These are phyloP conservation scores for Fusarium albidum DNA, from an alignment of 2,329 filamentous ascomycete species.

Conservation along the genomic window DNA sequence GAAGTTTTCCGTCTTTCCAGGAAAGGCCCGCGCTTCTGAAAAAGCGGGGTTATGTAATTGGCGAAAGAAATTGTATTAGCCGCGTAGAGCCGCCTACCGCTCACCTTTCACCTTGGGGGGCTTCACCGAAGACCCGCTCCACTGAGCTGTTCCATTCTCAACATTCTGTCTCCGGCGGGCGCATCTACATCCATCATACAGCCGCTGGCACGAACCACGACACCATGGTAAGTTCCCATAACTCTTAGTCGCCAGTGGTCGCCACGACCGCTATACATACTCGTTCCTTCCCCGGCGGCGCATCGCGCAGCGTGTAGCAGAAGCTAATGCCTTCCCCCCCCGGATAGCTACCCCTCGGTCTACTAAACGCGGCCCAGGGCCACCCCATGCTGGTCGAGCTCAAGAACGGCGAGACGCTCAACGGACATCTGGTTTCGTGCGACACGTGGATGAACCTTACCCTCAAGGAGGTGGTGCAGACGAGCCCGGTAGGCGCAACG, in stretches of 20 bases:
- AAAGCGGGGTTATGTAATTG: slow-evolving; percentile 40
- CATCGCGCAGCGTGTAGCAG: slow-evolving; percentile 7
- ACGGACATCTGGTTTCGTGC: slow-evolving; percentile 94
- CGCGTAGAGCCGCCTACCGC: slow-evolving; percentile 16
- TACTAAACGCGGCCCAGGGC: slow-evolving; percentile 95
- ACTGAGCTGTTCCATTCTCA: slow-evolving; percentile 39
- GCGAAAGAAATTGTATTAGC: slow-evolving; percentile 20
- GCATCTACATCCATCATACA: slow-evolving; percentile 33
- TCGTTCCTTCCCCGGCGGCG: neutral
- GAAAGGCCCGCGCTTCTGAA: slow-evolving; percentile 2
- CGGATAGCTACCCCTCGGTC: slow-evolving; percentile 73
- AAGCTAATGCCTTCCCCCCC: slow-evolving; percentile 33
- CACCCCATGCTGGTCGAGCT: slow-evolving; percentile 98
- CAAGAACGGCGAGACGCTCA: slow-evolving; percentile 96
- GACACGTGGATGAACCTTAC: slow-evolving; percentile 99
- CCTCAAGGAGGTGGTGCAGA: slow-evolving; percentile 95
- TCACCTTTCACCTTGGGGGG: slow-evolving; percentile 28
- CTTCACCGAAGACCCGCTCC: slow-evolving; percentile 40
- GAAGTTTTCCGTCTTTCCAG: slow-evolving; percentile 24
- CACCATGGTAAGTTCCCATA: slow-evolving; percentile 37
- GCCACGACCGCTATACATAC: neutral
- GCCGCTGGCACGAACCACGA: slow-evolving; percentile 28
- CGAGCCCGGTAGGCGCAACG: slow-evolving; percentile 72
- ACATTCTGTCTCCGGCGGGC: slow-evolving; percentile 33
- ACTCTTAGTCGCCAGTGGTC: neutral